Evolutionary conservation across 805 yeast species (phyloP).

Genomic region (Kodamaea sagamina): DNA sequence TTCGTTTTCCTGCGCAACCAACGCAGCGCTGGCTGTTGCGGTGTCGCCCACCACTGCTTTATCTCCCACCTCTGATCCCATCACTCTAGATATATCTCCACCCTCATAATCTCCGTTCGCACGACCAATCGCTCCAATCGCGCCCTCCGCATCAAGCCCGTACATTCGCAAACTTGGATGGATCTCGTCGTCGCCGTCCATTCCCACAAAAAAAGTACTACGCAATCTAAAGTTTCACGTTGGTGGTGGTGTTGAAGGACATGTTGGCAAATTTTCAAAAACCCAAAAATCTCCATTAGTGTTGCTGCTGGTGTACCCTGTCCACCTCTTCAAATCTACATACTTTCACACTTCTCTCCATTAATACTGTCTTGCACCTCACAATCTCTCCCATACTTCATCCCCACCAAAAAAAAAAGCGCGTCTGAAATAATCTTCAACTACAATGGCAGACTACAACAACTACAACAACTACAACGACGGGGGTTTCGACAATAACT

Average conservation of each 20-base stretch:
- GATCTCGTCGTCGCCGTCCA: slow-evolving; percentile 7
- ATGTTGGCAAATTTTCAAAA: no score
- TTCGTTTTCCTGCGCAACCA: not conserved
- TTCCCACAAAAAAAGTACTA: not conserved
- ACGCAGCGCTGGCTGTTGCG: slow-evolving; percentile 1
- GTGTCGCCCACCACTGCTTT: not conserved
- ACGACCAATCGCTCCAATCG: not conserved
- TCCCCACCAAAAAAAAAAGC: no score
- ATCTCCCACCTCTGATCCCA: not conserved
- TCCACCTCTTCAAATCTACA: no score
- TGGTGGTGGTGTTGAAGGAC: no score
- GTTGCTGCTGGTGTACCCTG: no score
- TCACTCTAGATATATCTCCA: no score
- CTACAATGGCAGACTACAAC: slow-evolving; percentile 11
- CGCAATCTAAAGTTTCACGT: slow-evolving; percentile 1
- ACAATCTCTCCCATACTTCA: no score
- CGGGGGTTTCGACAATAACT: slow-evolving; percentile 8
- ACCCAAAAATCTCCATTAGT: no score
- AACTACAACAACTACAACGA: slow-evolving; percentile 10
- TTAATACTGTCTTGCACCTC: no score
- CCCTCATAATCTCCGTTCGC: not conserved
- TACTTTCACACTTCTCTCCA: no score
- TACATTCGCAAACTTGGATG: slow-evolving; percentile 9
- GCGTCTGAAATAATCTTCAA: not conserved
- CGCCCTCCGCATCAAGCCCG: not conserved